phyloP scores from a whole-genome alignment of 2,329 filamentous ascomycete genomes.

The Catunica adiposa region DNA sequence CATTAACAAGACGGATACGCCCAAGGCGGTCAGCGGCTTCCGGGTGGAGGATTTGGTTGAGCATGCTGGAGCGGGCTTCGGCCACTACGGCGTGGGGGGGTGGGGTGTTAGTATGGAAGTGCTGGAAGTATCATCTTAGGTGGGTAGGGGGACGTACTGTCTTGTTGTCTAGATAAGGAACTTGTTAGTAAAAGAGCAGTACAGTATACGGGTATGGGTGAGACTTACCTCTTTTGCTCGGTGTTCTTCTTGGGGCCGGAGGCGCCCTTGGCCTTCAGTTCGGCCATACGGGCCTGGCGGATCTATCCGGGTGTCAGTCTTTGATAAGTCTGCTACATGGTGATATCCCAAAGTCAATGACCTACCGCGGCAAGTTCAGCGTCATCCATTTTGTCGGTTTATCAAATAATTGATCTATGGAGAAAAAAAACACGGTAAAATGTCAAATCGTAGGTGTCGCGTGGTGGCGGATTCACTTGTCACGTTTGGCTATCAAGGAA shows the following conservation, averaged over 20 bases:
- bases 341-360: background rate
- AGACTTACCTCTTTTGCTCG: constrained; percentile 26
- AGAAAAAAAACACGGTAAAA: too few relatives aligned
- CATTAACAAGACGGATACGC: constrained; percentile 90
- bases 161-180: constrained; percentile 12
- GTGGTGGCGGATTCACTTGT: background rate
- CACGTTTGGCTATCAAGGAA: background rate
- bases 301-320: constrained; percentile 41
- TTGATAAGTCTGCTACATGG: background rate
- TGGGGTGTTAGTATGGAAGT: background rate
- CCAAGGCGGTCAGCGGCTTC: constrained; percentile 85
- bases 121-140: background rate
- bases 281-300: constrained; percentile 76
- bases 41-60: constrained; percentile 85
- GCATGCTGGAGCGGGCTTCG: constrained; percentile 59
- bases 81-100: constrained; percentile 24
- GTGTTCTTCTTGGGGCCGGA: constrained; percentile 42
- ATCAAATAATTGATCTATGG: constrained; percentile 1
- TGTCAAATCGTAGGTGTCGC: too few relatives aligned
- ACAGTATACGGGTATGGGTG: background rate
- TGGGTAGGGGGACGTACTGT: constrained; percentile 19
- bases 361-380: constrained; percentile 28
- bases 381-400: constrained; percentile 25
- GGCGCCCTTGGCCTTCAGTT: constrained; percentile 62
- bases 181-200: background rate